Evolutionary conservation across 2,329 filamentous ascomycete species (phyloP).

Genomic region (Neofusicoccum laricinum): DNA sequence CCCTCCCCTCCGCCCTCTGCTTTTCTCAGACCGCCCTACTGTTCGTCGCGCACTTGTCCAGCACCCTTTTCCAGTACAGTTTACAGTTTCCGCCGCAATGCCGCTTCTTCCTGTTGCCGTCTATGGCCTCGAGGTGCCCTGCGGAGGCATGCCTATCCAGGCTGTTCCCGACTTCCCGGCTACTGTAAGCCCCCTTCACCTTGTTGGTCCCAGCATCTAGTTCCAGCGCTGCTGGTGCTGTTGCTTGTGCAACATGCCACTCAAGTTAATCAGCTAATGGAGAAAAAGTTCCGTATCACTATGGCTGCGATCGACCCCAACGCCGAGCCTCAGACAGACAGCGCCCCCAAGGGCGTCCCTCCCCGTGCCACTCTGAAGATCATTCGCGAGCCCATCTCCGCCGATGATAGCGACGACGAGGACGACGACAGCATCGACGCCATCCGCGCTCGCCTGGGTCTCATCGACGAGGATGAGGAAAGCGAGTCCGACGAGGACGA

Average conservation of each 20-base stretch:
- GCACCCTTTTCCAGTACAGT: slow-evolving; percentile 4
- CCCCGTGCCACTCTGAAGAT: slow-evolving; percentile 88
- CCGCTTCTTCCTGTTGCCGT: slow-evolving; percentile 64
- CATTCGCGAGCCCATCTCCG: slow-evolving; percentile 66
- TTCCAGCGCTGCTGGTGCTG: neutral
- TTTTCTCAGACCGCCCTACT: neutral
- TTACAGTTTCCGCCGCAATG: slow-evolving; percentile 24
- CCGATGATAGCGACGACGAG: slow-evolving; percentile 60
- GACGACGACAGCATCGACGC: slow-evolving; percentile 45
- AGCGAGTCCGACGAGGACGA: slow-evolving; percentile 44
- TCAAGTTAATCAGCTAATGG: slow-evolving; percentile 20
- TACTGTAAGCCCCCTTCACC: slow-evolving; percentile 62
- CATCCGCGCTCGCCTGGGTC: slow-evolving; percentile 37
- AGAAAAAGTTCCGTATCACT: slow-evolving; percentile 81
- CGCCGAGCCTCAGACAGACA: slow-evolving; percentile 53
- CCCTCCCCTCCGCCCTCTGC: neutral
- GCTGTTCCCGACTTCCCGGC: slow-evolving; percentile 77
- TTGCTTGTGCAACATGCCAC: slow-evolving; percentile 9
- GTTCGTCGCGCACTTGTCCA: slow-evolving; percentile 2
- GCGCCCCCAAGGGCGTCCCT: slow-evolving; percentile 35
- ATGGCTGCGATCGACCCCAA: slow-evolving; percentile 98
- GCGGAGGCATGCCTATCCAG: slow-evolving; percentile 78
- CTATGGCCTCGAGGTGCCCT: slow-evolving; percentile 88
- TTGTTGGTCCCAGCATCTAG: neutral
- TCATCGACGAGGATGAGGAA: slow-evolving; percentile 36